These are phyloP conservation scores for Draba incana DNA, from an alignment of 345 rosid species.

Conservation along the genomic window DNA sequence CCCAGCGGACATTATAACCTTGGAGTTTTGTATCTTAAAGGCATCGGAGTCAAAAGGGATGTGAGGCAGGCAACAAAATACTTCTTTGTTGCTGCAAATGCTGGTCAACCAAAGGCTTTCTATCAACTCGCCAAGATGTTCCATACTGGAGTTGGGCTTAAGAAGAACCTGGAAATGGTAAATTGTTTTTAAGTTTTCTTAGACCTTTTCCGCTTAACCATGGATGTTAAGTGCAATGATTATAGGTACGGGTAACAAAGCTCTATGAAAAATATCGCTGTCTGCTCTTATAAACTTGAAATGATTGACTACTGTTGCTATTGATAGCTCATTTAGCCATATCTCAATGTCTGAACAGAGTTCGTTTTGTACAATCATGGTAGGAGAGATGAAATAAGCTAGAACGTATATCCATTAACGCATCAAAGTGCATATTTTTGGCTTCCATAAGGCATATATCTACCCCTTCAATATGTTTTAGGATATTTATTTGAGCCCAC, in stretches of 20 bases:
- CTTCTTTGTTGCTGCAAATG: slow-evolving; percentile 85
- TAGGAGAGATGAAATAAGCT: not conserved
- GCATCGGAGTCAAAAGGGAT: slow-evolving; percentile 88
- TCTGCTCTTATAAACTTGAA: not conserved
- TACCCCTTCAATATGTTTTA: not conserved
- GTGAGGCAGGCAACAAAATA: slow-evolving; percentile 73
- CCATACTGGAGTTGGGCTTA: slow-evolving; percentile 93
- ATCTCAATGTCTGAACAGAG: slow-evolving; percentile 3
- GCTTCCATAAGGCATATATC: not conserved
- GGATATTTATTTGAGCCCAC: slow-evolving; percentile 4
- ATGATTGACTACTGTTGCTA: not conserved
- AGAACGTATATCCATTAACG: not conserved
- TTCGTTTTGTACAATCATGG: not conserved
- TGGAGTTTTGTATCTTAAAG: slow-evolving; percentile 90
- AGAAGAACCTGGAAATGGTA: slow-evolving; percentile 80
- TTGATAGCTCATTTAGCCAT: slow-evolving; percentile 10
- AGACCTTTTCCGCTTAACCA: not conserved
- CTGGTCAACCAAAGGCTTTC: slow-evolving; percentile 96
- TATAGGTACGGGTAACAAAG: not conserved
- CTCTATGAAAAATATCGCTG: not conserved
- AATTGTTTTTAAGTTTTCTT: not conserved
- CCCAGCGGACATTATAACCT: slow-evolving; percentile 94
- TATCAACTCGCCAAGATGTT: slow-evolving; percentile 99
- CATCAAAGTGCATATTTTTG: not conserved
- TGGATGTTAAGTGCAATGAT: slow-evolving; percentile 3